Evolutionary conservation across 352 stramenopile genomes (phyloP), one percentile per base, ranked within the genome.

Genomic region (Blastocystis sp.): DNA sequence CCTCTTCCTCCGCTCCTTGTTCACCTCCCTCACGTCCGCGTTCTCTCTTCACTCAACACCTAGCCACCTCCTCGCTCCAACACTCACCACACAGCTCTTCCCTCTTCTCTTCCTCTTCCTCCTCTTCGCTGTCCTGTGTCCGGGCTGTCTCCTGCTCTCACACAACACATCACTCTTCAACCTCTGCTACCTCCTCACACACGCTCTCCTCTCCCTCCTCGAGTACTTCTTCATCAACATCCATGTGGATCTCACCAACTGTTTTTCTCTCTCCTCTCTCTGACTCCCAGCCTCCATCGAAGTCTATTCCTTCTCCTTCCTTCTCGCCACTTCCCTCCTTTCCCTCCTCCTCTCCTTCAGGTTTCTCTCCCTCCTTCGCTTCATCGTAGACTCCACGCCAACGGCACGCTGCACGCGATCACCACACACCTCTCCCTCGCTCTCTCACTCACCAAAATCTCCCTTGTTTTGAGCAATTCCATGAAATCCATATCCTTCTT

Each of bases 221-320:
- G 74, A 85, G 37, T 85, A 67, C 55, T 55, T 67, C 50, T 55
- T 85, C n/a, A 85, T 85, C n/a, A 85, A 85, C 33, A 85, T 63
- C 16, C 74, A 85, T n/a, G 41, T 85, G 2, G 51, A 85, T 50
- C 70, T 85, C 61, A 45, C 50, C 21, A 50, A 85, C 12, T 59
- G 74, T 85, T 31, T 16, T 51, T n/a, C 55, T 45, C 24, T 21
- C 13, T 33, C 37, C 60, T 67, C 35, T 29, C 13, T 37, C 59
- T 45, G 16, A 77, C 66, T 1, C 55, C 12, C 29, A 85, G 74
- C 55, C 26, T 85, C 74, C 16, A 85, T 85, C 33, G 74, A 85
- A 29, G 50, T 85, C 19, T 85, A 85, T 45, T 62, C 35, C 33
- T 85, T 85, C 60, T 85, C 74, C n/a, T 60, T 67, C n/a, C 39